Conservation (phyloP, 352 stramenopile genomes). For the Globisporangium uncinulatum region DNA sequence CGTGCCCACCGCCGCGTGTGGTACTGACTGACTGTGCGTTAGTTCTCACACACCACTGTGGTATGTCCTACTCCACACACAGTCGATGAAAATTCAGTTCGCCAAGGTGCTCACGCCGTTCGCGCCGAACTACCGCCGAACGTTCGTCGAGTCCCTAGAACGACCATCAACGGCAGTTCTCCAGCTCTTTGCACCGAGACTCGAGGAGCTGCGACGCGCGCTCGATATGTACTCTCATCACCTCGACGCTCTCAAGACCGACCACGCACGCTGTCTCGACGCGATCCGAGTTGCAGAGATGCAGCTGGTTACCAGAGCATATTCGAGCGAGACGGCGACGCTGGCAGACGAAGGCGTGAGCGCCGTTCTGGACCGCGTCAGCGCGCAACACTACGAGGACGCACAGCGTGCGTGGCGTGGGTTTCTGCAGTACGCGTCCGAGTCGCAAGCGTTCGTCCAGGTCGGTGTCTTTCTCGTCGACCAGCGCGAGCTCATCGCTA, state of each 20-base stretch:
- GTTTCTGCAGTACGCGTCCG: conserved; percentile 32
- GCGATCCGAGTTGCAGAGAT: conserved; percentile 5
- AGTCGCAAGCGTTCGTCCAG: conserved; percentile 27
- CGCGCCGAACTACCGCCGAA: conserved; percentile 16
- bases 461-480: conserved; percentile 52
- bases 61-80: neutral
- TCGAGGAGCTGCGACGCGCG: conserved; percentile 20
- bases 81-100: conserved; percentile 26
- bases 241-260: conserved; percentile 21
- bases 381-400: conserved; percentile 32
- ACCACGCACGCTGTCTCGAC: conserved; percentile 28
- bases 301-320: conserved; percentile 7
- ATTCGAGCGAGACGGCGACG: conserved; percentile 15
- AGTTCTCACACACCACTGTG: conserved; percentile 1
- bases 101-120: conserved; percentile 32
- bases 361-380: conserved; percentile 9
- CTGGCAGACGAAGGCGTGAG: neutral
- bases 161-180: conserved; percentile 26
- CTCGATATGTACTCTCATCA: conserved; percentile 28
- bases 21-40: neutral
- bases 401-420: conserved; percentile 29
- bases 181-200: conserved; percentile 11
- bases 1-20: neutral
- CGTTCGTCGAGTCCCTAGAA: conserved; percentile 19
- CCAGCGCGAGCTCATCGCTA: conserved; percentile 30